These are phyloP conservation scores for Paecilomyces variotii DNA, from an alignment of 2,329 filamentous ascomycete species.

Conservation along the genomic window DNA sequence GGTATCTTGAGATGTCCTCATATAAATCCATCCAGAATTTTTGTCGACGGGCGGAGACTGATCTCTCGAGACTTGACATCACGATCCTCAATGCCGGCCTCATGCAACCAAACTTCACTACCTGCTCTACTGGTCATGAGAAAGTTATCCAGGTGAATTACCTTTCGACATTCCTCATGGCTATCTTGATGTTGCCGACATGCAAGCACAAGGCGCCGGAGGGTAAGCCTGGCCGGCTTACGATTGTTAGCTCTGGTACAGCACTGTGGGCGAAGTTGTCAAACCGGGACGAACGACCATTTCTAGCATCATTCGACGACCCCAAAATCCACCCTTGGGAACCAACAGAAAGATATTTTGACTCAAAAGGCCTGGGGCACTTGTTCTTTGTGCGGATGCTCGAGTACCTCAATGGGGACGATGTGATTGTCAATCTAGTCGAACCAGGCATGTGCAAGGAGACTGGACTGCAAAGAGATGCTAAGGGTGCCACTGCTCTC, in stretches of 20 bases:
- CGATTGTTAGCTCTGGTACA: constrained; percentile 12
- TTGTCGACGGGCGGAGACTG: constrained; percentile 19
- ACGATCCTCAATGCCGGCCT: constrained; percentile 17
- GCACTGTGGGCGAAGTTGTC: constrained; percentile 10
- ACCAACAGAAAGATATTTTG: neutral
- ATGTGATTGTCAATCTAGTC: constrained; percentile 39
- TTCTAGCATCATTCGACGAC: constrained; percentile 20
- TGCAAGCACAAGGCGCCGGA: constrained; percentile 8
- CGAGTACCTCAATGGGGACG: constrained; percentile 30
- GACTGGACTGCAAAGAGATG: constrained; percentile 28
- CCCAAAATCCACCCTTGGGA: neutral
- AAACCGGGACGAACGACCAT: constrained; percentile 5
- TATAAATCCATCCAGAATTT: constrained; percentile 12
- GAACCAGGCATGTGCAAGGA: constrained; percentile 39
- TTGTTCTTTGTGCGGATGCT: constrained; percentile 31
- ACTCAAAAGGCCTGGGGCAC: constrained; percentile 9
- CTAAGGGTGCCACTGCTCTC: neutral
- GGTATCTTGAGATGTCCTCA: neutral
- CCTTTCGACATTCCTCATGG: constrained; percentile 13
- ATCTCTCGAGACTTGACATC: constrained; percentile 33
- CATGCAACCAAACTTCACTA: neutral
- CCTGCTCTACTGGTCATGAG: constrained; percentile 29
- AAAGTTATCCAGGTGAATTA: constrained; percentile 26
- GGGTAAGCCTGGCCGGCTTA: constrained; percentile 7
- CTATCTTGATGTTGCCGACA: constrained; percentile 16